A percentile compares a stretch with the other conserved stretches of the same genome.
Evolutionary conservation across 169 alveolate genomes (phyloP).

Genomic region (Cryptosporidium sp.): DNA sequence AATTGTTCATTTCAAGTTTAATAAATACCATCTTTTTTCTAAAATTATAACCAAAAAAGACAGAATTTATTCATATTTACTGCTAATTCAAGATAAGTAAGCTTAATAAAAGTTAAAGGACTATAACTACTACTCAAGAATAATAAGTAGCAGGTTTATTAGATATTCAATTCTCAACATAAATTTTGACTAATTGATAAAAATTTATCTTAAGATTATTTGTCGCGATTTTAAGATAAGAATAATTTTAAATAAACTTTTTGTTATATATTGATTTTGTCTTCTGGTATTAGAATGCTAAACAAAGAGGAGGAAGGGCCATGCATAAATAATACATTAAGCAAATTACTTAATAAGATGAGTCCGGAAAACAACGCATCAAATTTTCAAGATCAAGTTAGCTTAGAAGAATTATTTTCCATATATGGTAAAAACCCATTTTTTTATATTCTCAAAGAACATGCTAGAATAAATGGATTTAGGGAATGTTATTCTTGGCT

Average conservation of each 20-base stretch:
- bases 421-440: conserved; percentile 61
- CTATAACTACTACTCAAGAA: not conserved
- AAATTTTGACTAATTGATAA: not conserved
- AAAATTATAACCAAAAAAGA: not conserved
- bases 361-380: not conserved
- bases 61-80: not conserved
- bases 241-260: not conserved
- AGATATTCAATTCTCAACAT: not conserved
- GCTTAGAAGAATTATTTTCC: conserved; percentile 4
- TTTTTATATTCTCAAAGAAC: conserved; percentile 20
- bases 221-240: not conserved
- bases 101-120: not conserved
- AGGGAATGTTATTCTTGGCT: conserved; percentile 53
- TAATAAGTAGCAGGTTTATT: not conserved
- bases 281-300: conserved; percentile 5
- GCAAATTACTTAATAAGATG: conserved; percentile 1
- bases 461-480: conserved; percentile 20
- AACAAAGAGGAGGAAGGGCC: not conserved
- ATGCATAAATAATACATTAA: not conserved
- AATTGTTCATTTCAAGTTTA: not conserved
- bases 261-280: not conserved
- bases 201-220: not conserved
- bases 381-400: not conserved
- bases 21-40: not conserved
- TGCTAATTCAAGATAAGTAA: conserved; percentile 12